phyloP scores from a whole-genome alignment of 2,329 filamentous ascomycete genomes.

The Cercospora sesami region DNA sequence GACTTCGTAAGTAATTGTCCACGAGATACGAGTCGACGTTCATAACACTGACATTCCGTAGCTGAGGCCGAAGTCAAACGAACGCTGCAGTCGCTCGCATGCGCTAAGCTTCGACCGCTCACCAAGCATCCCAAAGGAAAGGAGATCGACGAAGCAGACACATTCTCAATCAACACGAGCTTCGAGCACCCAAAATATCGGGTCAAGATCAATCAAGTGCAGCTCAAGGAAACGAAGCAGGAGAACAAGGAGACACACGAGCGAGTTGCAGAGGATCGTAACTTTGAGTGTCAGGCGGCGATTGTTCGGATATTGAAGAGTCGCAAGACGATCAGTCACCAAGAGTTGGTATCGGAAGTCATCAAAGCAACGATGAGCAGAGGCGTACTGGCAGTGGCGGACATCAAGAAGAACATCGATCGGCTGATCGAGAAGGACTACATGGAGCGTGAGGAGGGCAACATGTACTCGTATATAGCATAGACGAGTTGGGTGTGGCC shows the following conservation, averaged over 20 bases:
- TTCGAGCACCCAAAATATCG: constrained; percentile 83
- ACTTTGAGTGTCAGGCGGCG: constrained; percentile 95
- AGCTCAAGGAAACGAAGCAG: constrained; percentile 90
- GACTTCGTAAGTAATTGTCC: constrained; percentile 59
- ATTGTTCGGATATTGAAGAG: constrained; percentile 98
- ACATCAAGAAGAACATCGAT: constrained; percentile 98
- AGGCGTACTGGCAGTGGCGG: constrained; percentile 78
- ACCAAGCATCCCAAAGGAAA: constrained; percentile 76
- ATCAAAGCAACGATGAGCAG: constrained; percentile 86
- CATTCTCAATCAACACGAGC: constrained; percentile 74
- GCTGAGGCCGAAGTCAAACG: constrained; percentile 77
- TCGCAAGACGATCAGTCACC: constrained; percentile 79
- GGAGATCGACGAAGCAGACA: constrained; percentile 76
- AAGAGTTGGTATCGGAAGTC: constrained; percentile 86
- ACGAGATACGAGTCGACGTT: neutral
- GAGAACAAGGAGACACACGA: constrained; percentile 95
- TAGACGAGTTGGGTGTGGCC: constrained; percentile 25
- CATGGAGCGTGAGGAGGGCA: constrained; percentile 74
- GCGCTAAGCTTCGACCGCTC: constrained; percentile 81
- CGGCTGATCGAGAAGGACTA: constrained; percentile 95
- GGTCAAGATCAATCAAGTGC: constrained; percentile 98
- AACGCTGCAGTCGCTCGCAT: constrained; percentile 92
- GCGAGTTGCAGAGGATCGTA: constrained; percentile 80
- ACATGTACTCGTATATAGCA: constrained; percentile 52
- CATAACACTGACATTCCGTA: constrained; percentile 37